A percentile compares a stretch with the other conserved stretches of the same genome.
Conservation (phyloP, 192 early-diverging fungal genomes). For the Coemansia sp. region DNA sequence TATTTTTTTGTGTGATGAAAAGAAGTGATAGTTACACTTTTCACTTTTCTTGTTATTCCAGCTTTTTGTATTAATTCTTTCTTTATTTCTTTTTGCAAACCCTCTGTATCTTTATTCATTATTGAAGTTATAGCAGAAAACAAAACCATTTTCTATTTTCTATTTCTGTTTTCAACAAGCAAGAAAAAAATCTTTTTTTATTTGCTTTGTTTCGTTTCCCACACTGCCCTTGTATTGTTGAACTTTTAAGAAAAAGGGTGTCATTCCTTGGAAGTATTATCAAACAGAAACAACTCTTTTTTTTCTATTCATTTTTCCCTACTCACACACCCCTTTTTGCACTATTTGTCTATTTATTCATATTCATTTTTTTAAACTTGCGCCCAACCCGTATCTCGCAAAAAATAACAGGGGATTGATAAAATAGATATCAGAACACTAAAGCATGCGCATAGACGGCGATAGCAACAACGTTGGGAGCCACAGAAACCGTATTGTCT, state of each 20-base stretch:
- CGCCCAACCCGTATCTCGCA: no score
- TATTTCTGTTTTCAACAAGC: no score
- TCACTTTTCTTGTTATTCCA: not conserved
- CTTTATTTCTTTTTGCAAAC: not conserved
- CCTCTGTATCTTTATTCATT: no score
- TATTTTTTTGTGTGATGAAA: not conserved
- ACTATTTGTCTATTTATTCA: not conserved
- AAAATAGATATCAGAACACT: not conserved
- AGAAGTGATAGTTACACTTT: not conserved
- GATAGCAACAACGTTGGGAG: constrained; percentile 1
- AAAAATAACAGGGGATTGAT: no score
- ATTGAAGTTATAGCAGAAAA: no score
- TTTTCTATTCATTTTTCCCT: constrained; percentile 5
- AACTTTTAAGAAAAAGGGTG: not conserved
- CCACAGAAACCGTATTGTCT: constrained; percentile 12
- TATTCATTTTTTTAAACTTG: no score
- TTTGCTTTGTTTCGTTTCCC: not conserved
- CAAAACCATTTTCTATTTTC: no score
- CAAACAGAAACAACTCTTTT: not conserved
- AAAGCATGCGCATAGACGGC: not conserved
- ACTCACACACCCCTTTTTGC: not conserved
- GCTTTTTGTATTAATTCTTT: not conserved
- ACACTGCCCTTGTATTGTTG: not conserved
- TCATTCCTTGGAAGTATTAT: not conserved
- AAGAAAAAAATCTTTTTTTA: not conserved